Percentiles rank a stretch among this genome's conserved stretches.
These are phyloP conservation scores for Saturnispora ahearnii DNA, from an alignment of 805 yeast genomes.

Conservation along the genomic window DNA sequence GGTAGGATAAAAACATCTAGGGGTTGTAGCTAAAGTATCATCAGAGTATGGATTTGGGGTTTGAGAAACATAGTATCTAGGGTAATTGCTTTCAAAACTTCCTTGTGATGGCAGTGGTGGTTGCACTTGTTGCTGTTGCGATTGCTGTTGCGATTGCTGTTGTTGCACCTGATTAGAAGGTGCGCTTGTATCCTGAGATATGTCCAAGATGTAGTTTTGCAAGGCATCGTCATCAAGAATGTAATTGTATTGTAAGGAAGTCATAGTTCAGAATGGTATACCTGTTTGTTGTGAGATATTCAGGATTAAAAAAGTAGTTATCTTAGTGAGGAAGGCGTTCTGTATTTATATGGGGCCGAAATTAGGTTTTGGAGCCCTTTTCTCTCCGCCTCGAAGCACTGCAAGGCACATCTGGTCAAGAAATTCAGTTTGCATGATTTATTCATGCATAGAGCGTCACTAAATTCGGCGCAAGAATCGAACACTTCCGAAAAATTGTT, in stretches of 20 bases:
- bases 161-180: neutral
- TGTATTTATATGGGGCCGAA: too few species aligned
- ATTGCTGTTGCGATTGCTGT: neutral
- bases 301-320: too few species aligned
- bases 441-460: too few species aligned
- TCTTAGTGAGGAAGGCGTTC: too few species aligned
- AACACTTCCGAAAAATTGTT: too few species aligned
- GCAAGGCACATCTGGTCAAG: too few species aligned
- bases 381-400: too few species aligned
- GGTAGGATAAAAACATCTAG: conserved; percentile 7
- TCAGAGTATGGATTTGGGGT: neutral
- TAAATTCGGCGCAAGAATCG: too few species aligned
- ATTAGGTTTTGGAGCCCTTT: too few species aligned
- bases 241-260: neutral
- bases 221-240: neutral
- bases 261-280: neutral
- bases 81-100: neutral
- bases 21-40: conserved; percentile 1
- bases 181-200: neutral
- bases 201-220: neutral
- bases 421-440: too few species aligned
- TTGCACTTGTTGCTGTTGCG: neutral
- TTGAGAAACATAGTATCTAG: too few species aligned
- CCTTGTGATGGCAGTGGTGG: neutral
- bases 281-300: too few species aligned